phyloP scores from a whole-genome alignment of 306 rosid genomes.

The Echinosophora koreensis region DNA sequence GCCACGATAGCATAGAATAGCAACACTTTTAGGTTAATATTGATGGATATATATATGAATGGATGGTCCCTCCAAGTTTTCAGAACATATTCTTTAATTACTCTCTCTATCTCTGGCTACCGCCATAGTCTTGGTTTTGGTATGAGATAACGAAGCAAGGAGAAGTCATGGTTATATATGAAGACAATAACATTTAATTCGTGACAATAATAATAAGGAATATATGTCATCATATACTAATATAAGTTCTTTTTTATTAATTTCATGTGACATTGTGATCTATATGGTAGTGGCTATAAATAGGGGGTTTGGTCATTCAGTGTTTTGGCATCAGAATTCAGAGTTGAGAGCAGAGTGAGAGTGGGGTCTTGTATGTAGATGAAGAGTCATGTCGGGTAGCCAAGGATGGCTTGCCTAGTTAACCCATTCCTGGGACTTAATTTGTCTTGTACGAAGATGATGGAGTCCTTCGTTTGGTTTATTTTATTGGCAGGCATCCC shows the following conservation, averaged over 20 bases:
- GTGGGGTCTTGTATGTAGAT: slow-evolving; percentile 69
- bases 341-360: slow-evolving; percentile 42
- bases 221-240: slow-evolving; percentile 42
- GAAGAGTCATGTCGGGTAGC: slow-evolving; percentile 66
- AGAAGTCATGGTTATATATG: not conserved
- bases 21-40: slow-evolving; percentile 23
- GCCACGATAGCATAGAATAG: slow-evolving; percentile 1
- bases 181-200: slow-evolving; percentile 11
- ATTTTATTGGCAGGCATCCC: slow-evolving; percentile 51
- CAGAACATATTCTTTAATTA: slow-evolving; percentile 54
- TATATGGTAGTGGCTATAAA: slow-evolving; percentile 50
- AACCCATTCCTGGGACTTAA: slow-evolving; percentile 25
- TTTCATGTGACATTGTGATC: not conserved
- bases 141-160: slow-evolving; percentile 27
- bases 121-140: not conserved
- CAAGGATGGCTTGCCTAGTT: slow-evolving; percentile 82
- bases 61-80: slow-evolving; percentile 45
- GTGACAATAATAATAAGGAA: slow-evolving; percentile 35
- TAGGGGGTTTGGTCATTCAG: slow-evolving; percentile 28
- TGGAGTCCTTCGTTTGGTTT: slow-evolving; percentile 36
- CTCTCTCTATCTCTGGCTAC: slow-evolving; percentile 17
- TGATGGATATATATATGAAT: not conserved
- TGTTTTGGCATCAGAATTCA: slow-evolving; percentile 9
- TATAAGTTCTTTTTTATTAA: not conserved
- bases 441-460: not conserved